Percentiles rank a stretch among this genome's conserved stretches.
Evolutionary conservation across 805 yeast genomes (phyloP).

Genomic region (Nakazawaea ishiwadae): DNA sequence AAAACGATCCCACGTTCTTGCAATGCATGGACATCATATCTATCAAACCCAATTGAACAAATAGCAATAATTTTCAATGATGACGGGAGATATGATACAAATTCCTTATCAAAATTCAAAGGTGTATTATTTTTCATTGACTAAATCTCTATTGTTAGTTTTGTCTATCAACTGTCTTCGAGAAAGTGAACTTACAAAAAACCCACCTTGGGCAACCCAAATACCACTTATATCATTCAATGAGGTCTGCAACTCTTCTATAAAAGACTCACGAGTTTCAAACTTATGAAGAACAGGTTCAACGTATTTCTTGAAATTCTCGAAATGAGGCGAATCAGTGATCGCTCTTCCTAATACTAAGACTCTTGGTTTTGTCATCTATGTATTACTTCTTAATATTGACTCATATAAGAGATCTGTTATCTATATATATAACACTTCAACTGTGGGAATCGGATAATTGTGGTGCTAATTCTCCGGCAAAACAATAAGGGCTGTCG

Average conservation of each 20-base stretch:
- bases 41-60: conserved; percentile 61
- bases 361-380: conserved; percentile 30
- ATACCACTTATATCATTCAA: conserved; percentile 44
- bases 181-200: conserved; percentile 42
- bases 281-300: conserved; percentile 32
- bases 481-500: not conserved
- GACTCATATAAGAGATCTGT: no score
- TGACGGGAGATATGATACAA: conserved; percentile 32
- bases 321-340: conserved; percentile 32
- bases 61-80: conserved; percentile 44
- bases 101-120: conserved; percentile 2
- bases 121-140: conserved; percentile 29
- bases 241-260: conserved; percentile 32
- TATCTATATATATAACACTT: no score
- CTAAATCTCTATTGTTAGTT: conserved; percentile 28
- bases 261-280: conserved; percentile 34
- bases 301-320: conserved; percentile 29
- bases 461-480: not conserved
- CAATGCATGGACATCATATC: conserved; percentile 41
- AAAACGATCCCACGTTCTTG: conserved; percentile 42
- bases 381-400: not conserved
- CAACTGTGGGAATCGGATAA: no score
- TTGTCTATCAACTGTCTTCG: no score
- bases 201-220: conserved; percentile 52
- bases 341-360: conserved; percentile 38